Base-by-base conservation (phyloP, 2,329 filamentous ascomycete genomes). In the Colletotrichum coccodes region DNA sequence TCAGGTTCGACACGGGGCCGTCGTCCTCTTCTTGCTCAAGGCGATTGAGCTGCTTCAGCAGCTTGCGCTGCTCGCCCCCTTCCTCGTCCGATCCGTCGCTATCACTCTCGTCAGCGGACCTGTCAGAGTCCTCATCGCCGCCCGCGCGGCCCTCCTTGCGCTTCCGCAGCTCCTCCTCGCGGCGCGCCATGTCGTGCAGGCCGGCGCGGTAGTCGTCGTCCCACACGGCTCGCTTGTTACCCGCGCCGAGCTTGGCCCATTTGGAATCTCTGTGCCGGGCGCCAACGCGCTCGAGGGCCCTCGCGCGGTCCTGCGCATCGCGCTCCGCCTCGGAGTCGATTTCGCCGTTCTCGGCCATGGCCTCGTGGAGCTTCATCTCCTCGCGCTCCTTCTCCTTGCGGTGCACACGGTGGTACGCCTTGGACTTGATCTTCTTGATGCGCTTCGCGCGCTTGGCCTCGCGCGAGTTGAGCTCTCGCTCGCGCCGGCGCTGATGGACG, bases 351-450 rank as follows among this genome's bases (percentile, higher is more conserved):
- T 87, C 88, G 21, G 84, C 85, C 79, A 85, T 84, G 64, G 76
- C 86, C 75, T 87, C 85, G 21, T 81, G 81, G 18, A 82, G 79
- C 18, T 86, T 87, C 76, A 84, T 82, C 78, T 90, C 79, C 70
- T 89, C 78, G 63, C 87, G 83, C 72, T 86, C 80, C 73, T 84
- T 75, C 79, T 90, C 93, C 77, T 92, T 97, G 42, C 95, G 90
- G 80, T 98, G 95, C 16, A 98, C 92, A 50, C 95, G 91, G 63
- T 95, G 93, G 78, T 97, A 99, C 0, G 94, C 89, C 80, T 98
- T 99, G 78, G 93, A 97, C 86, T 99, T 99, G 83, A 99, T 99
- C 85, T 98, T 98, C 83, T 98, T 97, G 81, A 99, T 94, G 28
- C 96, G 91, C 81, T 95, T 97, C 8, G 94, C 89, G 64, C 94